Base-by-base conservation (phyloP, 169 alveolate species). In the Theileria parva region DNA sequence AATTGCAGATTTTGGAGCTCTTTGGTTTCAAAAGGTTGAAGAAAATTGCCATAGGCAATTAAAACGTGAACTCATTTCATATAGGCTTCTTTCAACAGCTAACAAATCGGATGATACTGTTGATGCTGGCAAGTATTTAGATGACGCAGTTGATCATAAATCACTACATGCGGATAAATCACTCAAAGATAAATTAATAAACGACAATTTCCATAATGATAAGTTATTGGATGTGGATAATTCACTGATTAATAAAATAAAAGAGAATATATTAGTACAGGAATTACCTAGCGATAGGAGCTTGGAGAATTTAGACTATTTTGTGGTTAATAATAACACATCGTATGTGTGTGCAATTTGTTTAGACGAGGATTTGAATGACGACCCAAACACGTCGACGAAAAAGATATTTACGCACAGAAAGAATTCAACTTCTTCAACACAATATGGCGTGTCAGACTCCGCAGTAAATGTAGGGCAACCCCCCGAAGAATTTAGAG, bases 1-100 rank as follows among this genome's bases (percentile, higher is more conserved):
- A 8, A 86, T 95, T 63, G 98, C 98, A 9, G 98, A 95, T 74
- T 95, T 95, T 78, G 98, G 98, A 13, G 91, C 88, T 34, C 93
- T 88, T 39, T 95, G 98, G 98, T 95, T 95, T 74, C 83, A 88
- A 28, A 94, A 87, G 61, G 96, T 95, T 37, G 93, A 92, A 61
- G 94, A 92, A 39, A 93, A 88, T 23, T 88, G 95, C 32, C 93
- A 91, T 77, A 80, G 59, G 48, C 79, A 75, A 48, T 77, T 93
- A 51, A 76, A 80, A 32, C 80, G 89, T 17, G 96, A 93, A 69
- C 67, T 93, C 23, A 87, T 93, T 30, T 80, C 73, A 21, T 91
- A 88, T 66, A 65, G 94, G 2, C 75, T 87, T 9, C 12, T 55
- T 4, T 37, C 48, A 37, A 37, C 64, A 11, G 64, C 64, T 55